Evolutionary conservation across 805 yeast species (phyloP).

Genomic region (Tetrapisispora taiwanensis): DNA sequence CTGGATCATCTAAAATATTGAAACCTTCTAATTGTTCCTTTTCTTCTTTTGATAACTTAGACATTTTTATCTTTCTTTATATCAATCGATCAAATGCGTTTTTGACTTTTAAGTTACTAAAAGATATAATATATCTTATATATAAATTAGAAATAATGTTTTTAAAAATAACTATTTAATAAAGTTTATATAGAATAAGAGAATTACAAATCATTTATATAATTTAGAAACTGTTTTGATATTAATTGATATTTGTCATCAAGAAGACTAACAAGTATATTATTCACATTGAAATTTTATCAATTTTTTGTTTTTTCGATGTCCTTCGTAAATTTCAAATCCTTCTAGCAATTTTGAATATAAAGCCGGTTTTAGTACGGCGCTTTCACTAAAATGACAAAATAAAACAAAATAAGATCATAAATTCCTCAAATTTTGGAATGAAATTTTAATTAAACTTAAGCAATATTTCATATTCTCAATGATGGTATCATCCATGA

Average conservation of each 20-base stretch:
- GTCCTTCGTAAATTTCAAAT: not conserved
- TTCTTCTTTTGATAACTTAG: slow-evolving; percentile 13
- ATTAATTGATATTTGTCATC: not conserved
- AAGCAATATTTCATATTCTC: too few relatives aligned
- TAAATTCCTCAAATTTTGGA: not conserved
- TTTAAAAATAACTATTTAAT: too few relatives aligned
- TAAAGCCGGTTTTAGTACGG: not conserved
- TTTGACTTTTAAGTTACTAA: too few relatives aligned
- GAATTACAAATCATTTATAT: too few relatives aligned
- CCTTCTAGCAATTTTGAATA: not conserved
- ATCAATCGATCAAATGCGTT: not conserved
- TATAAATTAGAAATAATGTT: too few relatives aligned
- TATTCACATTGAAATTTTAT: not conserved
- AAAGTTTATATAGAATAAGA: too few relatives aligned
- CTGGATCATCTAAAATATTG: slow-evolving; percentile 53
- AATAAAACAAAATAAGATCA: not conserved
- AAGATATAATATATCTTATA: too few relatives aligned
- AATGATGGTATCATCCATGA: too few relatives aligned
- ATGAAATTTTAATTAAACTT: not conserved
- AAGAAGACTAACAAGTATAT: too few relatives aligned
- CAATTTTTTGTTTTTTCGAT: not conserved
- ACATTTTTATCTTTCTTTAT: not conserved
- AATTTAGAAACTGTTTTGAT: too few relatives aligned
- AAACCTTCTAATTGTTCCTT: slow-evolving; percentile 1
- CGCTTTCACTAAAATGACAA: too few relatives aligned